Conservation (phyloP, 2,329 filamentous ascomycete genomes). For the Hypocreales sp. region DNA sequence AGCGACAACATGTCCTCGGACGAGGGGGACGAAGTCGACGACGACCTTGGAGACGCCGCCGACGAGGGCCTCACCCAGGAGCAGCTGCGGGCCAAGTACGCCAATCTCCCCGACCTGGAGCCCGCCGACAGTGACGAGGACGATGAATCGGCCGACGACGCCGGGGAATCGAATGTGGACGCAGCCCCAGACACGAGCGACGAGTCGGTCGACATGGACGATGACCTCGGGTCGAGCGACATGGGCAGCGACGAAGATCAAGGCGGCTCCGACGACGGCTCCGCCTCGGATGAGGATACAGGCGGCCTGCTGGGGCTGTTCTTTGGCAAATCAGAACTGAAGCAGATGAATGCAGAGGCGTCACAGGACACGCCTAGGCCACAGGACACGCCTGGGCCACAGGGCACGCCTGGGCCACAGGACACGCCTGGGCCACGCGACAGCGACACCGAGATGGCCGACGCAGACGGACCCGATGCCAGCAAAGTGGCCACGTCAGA, state of each 20-base stretch:
- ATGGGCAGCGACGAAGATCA: slow-evolving; percentile 21
- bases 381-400: slow-evolving; percentile 5
- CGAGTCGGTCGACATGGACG: slow-evolving; percentile 54
- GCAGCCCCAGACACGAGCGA: slow-evolving; percentile 38
- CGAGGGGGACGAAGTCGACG: slow-evolving; percentile 48
- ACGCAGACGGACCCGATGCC: slow-evolving; percentile 5
- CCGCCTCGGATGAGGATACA: slow-evolving; percentile 27
- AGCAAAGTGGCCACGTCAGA: neutral
- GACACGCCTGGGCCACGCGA: slow-evolving; percentile 6
- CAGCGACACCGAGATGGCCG: slow-evolving; percentile 10
- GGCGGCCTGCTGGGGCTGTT: slow-evolving; percentile 38
- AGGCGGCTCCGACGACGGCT: slow-evolving; percentile 23
- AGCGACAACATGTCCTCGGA: slow-evolving; percentile 43
- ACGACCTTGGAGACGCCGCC: slow-evolving; percentile 33
- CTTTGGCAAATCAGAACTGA: slow-evolving; percentile 42
- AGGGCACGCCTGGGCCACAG: slow-evolving; percentile 7
- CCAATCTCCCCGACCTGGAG: slow-evolving; percentile 41
- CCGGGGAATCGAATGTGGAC: slow-evolving; percentile 8
- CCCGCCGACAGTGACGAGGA: no score
- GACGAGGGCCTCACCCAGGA: slow-evolving; percentile 55
- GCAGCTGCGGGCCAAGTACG: slow-evolving; percentile 54
- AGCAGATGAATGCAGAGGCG: slow-evolving; percentile 30
- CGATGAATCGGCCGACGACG: slow-evolving; percentile 14
- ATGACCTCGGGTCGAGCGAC: slow-evolving; percentile 46
- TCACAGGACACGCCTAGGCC: slow-evolving; percentile 4